Conservation (phyloP, 1,284 basidiomycete genomes). For the Heterobasidion irregulare region DNA sequence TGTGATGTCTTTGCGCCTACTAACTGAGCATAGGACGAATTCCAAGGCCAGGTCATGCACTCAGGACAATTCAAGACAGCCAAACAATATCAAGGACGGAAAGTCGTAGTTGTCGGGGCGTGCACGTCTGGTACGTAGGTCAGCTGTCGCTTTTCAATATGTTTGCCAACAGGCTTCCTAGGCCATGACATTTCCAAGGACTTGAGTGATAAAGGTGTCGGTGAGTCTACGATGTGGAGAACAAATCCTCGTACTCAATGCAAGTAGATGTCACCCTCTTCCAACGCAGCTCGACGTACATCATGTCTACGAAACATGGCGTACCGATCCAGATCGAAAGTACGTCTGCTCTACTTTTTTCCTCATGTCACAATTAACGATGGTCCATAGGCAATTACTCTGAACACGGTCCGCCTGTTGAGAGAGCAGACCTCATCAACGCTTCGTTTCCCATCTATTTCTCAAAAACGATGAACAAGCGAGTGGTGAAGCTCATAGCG, state of each 20-base stretch:
- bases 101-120: conserved; percentile 43
- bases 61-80: conserved; percentile 31
- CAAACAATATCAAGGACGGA: conserved; percentile 31
- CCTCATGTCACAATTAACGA: background rate
- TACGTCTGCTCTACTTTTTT: conserved; percentile 10
- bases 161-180: background rate
- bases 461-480: conserved; percentile 36
- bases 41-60: conserved; percentile 35
- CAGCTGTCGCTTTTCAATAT: background rate
- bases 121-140: conserved; percentile 34
- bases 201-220: conserved; percentile 34
- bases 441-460: conserved; percentile 41
- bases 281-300: conserved; percentile 54
- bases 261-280: conserved; percentile 49
- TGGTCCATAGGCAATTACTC: conserved; percentile 36
- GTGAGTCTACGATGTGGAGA: conserved; percentile 15
- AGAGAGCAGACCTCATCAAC: conserved; percentile 42
- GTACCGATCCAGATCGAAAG: conserved; percentile 27
- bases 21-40: conserved; percentile 26
- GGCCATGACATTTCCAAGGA: conserved; percentile 37
- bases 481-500: conserved; percentile 38
- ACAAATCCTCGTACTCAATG: background rate
- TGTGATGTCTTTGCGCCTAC: background rate
- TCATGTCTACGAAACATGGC: conserved; percentile 45
- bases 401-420: conserved; percentile 37